phyloP scores from a whole-genome alignment of 2,329 filamentous ascomycete species.

The Cercospora janseana region DNA sequence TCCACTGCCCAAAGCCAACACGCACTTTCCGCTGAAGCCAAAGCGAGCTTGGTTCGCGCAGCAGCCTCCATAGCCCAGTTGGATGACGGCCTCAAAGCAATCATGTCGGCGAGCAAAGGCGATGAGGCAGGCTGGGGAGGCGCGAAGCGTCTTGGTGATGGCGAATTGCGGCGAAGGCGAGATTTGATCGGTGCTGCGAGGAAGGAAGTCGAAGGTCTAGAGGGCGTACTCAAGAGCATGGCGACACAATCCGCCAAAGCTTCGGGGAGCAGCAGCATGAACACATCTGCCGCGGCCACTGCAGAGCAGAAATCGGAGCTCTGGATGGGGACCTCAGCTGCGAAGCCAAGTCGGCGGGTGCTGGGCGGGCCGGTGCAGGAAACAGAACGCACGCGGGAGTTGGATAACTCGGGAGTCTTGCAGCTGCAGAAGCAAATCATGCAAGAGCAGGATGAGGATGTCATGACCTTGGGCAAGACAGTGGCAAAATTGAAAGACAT shows the following conservation, averaged over 20 bases:
- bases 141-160: slow-evolving; percentile 61
- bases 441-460: slow-evolving; percentile 69
- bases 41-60: slow-evolving; percentile 68
- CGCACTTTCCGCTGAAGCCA: slow-evolving; percentile 64
- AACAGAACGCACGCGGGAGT: slow-evolving; percentile 71
- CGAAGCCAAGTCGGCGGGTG: slow-evolving; percentile 58
- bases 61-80: slow-evolving; percentile 63
- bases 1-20: slow-evolving; percentile 59
- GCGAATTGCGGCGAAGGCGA: slow-evolving; percentile 68
- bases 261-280: slow-evolving; percentile 19
- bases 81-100: slow-evolving; percentile 59
- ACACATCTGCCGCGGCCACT: slow-evolving; percentile 36
- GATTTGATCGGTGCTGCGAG: slow-evolving; percentile 68
- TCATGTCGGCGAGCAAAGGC: slow-evolving; percentile 37
- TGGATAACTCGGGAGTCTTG: slow-evolving; percentile 72
- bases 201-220: slow-evolving; percentile 73
- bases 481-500: slow-evolving; percentile 73
- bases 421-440: slow-evolving; percentile 73
- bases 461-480: slow-evolving; percentile 66
- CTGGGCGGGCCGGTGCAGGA: slow-evolving; percentile 69
- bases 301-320: slow-evolving; percentile 39
- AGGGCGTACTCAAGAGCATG: slow-evolving; percentile 68
- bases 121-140: slow-evolving; percentile 41
- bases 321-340: slow-evolving; percentile 34
- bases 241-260: slow-evolving; percentile 47